These are phyloP conservation scores for Pichia nanzhaoensis DNA, from an alignment of 805 yeast genomes.

Conservation along the genomic window DNA sequence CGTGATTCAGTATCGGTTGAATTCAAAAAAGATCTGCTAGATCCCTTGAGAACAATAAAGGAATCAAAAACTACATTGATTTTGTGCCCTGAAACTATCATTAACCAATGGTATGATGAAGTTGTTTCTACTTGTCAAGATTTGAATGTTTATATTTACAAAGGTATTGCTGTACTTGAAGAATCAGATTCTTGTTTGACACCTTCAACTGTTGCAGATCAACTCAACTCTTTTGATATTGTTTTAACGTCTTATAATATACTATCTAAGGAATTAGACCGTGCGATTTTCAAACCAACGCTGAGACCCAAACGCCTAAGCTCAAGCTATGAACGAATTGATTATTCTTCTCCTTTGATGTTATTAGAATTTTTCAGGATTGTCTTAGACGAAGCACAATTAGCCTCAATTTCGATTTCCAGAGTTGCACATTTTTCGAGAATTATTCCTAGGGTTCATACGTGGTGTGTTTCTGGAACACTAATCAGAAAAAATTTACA, in stretches of 20 bases:
- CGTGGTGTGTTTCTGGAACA: constrained; percentile 98
- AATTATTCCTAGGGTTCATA: constrained; percentile 74
- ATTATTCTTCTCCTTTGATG: constrained; percentile 77
- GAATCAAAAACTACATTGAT: constrained; percentile 69
- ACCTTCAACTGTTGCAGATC: constrained; percentile 40
- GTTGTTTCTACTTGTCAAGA: constrained; percentile 50
- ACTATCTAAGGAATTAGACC: constrained; percentile 68
- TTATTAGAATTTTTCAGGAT: constrained; percentile 84
- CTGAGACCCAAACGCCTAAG: constrained; percentile 40
- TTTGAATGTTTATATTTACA: constrained; percentile 55
- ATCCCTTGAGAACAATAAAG: constrained; percentile 36
- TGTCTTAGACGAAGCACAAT: constrained; percentile 89
- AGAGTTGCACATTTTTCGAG: constrained; percentile 77
- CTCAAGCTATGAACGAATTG: constrained; percentile 33
- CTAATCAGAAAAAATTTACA: constrained; percentile 63
- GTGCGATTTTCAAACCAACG: constrained; percentile 65
- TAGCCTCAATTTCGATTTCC: constrained; percentile 69
- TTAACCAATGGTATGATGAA: constrained; percentile 84
- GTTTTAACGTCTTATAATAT: constrained; percentile 73
- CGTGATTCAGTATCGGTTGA: constrained; percentile 32
- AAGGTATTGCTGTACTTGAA: constrained; percentile 43
- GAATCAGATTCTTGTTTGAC: constrained; percentile 16
- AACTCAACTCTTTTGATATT: constrained; percentile 58
- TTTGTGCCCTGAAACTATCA: constrained; percentile 78
- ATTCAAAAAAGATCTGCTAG: constrained; percentile 33